These are phyloP conservation scores for Rhizophagus sp. DNA, from an alignment of 192 early-diverging fungal species.

Conservation along the genomic window DNA sequence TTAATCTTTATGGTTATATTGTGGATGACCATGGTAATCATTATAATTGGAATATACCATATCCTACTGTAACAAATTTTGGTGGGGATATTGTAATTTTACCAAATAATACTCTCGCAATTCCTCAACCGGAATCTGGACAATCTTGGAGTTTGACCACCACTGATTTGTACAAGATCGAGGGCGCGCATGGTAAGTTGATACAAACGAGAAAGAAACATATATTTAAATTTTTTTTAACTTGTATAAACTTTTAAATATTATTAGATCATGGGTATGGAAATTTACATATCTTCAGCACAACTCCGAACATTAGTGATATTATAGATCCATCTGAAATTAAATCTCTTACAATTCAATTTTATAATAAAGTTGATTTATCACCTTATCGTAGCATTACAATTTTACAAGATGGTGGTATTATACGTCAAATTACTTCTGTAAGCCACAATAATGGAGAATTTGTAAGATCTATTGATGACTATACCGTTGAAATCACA, in stretches of 20 bases:
- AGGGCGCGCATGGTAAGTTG: not conserved
- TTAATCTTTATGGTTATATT: not conserved
- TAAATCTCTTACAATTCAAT: not conserved
- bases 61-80: not conserved
- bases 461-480: not conserved
- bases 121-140: not conserved
- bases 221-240: not conserved
- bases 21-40: not conserved
- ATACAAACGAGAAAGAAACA: not conserved
- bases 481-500: not conserved
- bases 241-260: not conserved
- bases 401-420: conserved; percentile 2
- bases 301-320: not conserved
- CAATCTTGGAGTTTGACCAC: not conserved
- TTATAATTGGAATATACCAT: not conserved
- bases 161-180: not conserved
- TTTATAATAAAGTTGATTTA: not conserved
- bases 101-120: not conserved
- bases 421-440: not conserved
- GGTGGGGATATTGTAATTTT: not conserved
- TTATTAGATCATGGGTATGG: not conserved
- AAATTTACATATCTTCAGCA: not conserved
- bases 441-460: too few relatives aligned
- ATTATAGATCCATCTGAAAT: not conserved
- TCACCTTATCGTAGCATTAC: not conserved